Percentiles rank a stretch among this genome's conserved stretches.
phyloP scores from a whole-genome alignment of 306 rosid species.

The Cucurbita moschata region DNA sequence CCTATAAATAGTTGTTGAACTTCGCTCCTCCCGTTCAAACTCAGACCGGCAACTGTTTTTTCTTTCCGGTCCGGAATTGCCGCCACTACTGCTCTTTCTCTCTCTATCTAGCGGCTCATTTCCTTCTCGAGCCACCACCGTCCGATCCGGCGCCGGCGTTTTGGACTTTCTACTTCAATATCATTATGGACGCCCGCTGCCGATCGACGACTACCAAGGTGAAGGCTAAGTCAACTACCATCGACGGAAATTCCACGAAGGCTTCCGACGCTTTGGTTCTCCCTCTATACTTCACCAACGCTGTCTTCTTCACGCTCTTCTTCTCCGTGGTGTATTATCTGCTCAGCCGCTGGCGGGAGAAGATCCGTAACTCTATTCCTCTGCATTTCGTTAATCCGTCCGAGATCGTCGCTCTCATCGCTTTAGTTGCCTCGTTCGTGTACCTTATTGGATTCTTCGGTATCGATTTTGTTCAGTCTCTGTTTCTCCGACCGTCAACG shows the following conservation, averaged over 20 bases:
- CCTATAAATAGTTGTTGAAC: background rate
- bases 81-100: background rate
- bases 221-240: background rate
- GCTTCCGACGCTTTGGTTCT: conserved; percentile 22
- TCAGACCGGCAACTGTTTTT: background rate
- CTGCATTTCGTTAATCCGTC: conserved; percentile 56
- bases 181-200: conserved; percentile 48
- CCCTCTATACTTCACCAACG: conserved; percentile 49
- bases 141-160: conserved; percentile 14
- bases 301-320: conserved; percentile 46
- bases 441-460: conserved; percentile 80
- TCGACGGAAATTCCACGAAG: conserved; percentile 8
- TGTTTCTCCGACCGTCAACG: conserved; percentile 31
- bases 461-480: conserved; percentile 53
- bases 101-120: background rate
- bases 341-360: conserved; percentile 74
- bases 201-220: conserved; percentile 10
- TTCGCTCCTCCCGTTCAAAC: conserved; percentile 6
- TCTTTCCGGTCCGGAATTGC: background rate
- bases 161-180: background rate
- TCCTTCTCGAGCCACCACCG: background rate
- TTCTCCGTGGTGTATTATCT: conserved; percentile 73
- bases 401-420: conserved; percentile 42
- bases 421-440: conserved; percentile 53
- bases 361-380: conserved; percentile 74